Base-by-base conservation (phyloP, 2,329 filamentous ascomycete genomes). In the Aspergillus sp. region DNA sequence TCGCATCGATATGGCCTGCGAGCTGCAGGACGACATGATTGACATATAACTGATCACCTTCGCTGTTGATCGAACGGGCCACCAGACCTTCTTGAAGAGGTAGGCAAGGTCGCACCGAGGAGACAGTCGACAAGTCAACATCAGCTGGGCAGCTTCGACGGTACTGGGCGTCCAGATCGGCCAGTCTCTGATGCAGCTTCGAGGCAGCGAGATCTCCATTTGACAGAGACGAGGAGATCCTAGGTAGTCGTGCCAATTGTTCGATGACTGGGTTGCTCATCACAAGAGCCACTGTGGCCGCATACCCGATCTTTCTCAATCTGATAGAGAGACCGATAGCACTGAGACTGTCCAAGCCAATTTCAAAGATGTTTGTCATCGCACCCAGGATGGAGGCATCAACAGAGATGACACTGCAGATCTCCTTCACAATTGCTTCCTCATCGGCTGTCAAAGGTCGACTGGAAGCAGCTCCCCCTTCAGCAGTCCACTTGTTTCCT, bases 1-100 rank as follows among this genome's bases (percentile, higher is more conserved):
- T 40, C 10, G 43, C 29, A 49, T 74, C 65, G 5, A 74, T 53
- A 16, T 44, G 40, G 3, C 59, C 42, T 14, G 64, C 62, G 11
- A 76, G 61, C 49, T 70, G 62, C 23, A 76, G 55, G 42, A 66
- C 61, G 14, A 70, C 62, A 45, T 75, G 73, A 49, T 74, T 73
- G 49, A 74, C 62, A 20, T 74, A 76, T 20, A 68, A 66, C 5
- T 70, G 64, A 25, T 62, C 57, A n/a, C 53, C 52, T 13, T 67
- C 56, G 4, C 64, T 59, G 11, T 67, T 63, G 17, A 73, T 58
- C 5, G 70, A 71, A n/a, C 67, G 64, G n/a, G 70, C 70, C n/a
- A 74, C 64, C 25, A 73, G 50, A 19, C 63, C 66, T 45, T 70
- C 67, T 47, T 70, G 68, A 20, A 70, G 54, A 10, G 68, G 67